A percentile compares a stretch with the other conserved stretches of the same genome.
Evolutionary conservation across 306 rosid genomes (phyloP).

Genomic region (Gastrolobium bilobum): DNA sequence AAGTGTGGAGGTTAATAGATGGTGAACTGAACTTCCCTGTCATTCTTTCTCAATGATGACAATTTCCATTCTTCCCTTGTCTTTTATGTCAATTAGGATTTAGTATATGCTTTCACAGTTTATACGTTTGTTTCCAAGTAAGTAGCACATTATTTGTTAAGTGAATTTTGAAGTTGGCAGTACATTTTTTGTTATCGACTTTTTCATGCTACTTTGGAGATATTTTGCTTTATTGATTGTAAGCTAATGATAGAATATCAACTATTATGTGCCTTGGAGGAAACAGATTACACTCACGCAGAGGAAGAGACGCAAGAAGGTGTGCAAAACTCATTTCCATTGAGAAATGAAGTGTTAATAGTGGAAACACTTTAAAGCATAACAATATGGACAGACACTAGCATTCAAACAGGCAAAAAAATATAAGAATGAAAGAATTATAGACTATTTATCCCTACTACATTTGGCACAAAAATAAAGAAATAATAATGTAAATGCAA

Average conservation of each 20-base stretch:
- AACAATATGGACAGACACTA: constrained; percentile 50
- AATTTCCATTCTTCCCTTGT: too few species aligned
- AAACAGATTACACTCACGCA: constrained; percentile 1
- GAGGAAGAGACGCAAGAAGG: not conserved
- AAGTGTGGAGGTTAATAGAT: not conserved
- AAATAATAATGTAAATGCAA: not conserved
- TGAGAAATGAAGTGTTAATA: too few species aligned
- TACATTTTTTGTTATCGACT: too few species aligned
- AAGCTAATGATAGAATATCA: not conserved
- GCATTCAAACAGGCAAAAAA: constrained; percentile 48
- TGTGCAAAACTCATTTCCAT: too few species aligned
- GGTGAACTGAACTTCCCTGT: not conserved
- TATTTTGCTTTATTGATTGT: not conserved
- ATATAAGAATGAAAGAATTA: constrained; percentile 71
- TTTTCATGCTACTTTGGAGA: too few species aligned
- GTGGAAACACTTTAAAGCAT: too few species aligned
- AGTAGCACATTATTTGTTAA: too few species aligned
- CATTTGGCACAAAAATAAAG: not conserved
- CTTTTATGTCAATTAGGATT: too few species aligned
- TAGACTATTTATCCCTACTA: constrained; percentile 20
- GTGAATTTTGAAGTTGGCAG: not conserved
- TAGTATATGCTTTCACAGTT: not conserved
- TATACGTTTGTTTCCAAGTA: not conserved
- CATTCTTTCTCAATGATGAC: not conserved
- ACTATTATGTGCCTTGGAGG: not conserved